Base-by-base conservation (phyloP, 345 rosid genomes). In the Aquilaria yunnanensis region DNA sequence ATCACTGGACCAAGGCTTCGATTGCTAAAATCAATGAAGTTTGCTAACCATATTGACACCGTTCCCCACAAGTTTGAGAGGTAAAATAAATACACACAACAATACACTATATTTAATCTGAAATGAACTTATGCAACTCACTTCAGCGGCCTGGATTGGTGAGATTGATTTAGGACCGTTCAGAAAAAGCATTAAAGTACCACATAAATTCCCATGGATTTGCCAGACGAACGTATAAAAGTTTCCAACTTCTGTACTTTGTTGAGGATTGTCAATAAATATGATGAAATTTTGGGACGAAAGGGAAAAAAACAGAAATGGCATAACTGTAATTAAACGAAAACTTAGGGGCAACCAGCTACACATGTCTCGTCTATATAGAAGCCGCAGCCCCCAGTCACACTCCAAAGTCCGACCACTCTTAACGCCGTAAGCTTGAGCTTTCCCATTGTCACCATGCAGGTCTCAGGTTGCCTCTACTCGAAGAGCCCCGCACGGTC, bases 371-470 rank as follows among this genome's bases (percentile, higher is more conserved):
- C 9, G 47, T 57, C 59, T 62, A 66, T 59, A 23, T 41, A 3
- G 0, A 0, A 23, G 12, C 12, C 10, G 14, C 49, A 32, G 34
- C 45, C 47, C 5, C 8, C 37, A 16, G 41, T 55, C 41, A 32
- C 41, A 30, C 5, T 23, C 33, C 1, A 2, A 34, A 0, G 12
- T 6, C 29, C 29, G 32, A 11, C 10, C 50, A 30, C n/a, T 14
- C 47, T 14, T 23, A 1, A 14, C 23, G 23, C 23, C 23, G 23
- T 23, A 23, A 23, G 23, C 23, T 23, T 23, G 23, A 23, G 23
- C 23, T 23, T 23, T 23, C 23, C 41, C 1, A 33, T 2, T 7
- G 37, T 43, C 65, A 60, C 74, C 67, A 84, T 84, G 89, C 84
- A 77, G 52, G 70, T 70, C 64, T 48, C 73, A 10, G 74, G 37